Percentiles rank a stretch among this genome's conserved stretches.
Evolutionary conservation across 2,329 filamentous ascomycete genomes (phyloP).

Genomic region (Colletotrichum trifolii): DNA sequence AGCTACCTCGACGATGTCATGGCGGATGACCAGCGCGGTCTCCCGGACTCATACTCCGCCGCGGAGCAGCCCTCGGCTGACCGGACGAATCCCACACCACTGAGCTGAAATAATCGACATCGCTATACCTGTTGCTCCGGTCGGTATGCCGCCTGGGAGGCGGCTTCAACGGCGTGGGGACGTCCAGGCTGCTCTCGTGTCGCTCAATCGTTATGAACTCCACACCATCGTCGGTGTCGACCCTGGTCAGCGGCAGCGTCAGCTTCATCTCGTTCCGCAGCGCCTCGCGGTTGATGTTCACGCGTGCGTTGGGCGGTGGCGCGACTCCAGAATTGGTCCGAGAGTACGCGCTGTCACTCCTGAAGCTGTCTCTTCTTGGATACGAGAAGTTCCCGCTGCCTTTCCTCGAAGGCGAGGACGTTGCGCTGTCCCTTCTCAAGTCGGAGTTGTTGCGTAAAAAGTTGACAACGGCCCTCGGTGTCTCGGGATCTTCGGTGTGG

Average conservation of each 20-base stretch:
- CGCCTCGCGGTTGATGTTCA: neutral
- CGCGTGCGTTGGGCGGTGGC: neutral
- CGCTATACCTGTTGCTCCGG: neutral
- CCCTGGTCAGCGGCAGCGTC: conserved; percentile 7
- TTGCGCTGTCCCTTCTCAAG: too few species aligned
- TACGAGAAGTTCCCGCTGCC: too few species aligned
- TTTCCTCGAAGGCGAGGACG: too few species aligned
- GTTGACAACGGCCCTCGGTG: rapidly evolving
- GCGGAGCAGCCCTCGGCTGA: neutral
- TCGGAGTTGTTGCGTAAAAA: too few species aligned
- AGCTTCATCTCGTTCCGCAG: neutral
- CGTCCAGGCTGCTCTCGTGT: neutral
- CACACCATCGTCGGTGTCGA: conserved; percentile 28
- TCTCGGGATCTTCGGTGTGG: neutral
- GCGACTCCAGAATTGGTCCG: neutral
- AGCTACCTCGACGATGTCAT: neutral
- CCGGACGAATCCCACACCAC: conserved; percentile 5
- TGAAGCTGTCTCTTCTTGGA: too few species aligned
- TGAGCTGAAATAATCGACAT: conserved; percentile 4
- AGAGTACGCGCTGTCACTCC: neutral
- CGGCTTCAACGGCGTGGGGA: conserved; percentile 21
- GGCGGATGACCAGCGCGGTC: neutral
- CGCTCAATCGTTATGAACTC: conserved; percentile 4
- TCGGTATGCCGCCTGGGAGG: conserved; percentile 18
- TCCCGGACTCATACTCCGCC: neutral